Evolutionary conservation across 371 early-diverging fungal species (phyloP), one percentile per base, ranked within the genome.

Genomic region (Mucor mucedo): DNA sequence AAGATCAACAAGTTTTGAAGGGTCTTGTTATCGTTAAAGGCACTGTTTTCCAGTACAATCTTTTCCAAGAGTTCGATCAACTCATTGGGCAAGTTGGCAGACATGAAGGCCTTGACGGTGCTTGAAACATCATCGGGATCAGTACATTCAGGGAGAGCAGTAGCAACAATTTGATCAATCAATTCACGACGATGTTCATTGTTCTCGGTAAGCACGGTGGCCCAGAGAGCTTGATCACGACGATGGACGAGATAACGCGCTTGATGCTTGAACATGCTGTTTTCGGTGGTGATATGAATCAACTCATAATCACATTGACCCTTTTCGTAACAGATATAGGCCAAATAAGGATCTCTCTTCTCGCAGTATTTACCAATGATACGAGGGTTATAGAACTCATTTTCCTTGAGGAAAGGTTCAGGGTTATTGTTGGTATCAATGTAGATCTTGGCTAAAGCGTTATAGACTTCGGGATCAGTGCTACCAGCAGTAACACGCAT

Each of bases 211-310:
- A 98, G 77, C 2, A 93, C 98, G 75, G 80, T 82, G 49, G 82
- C 81, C 98, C 98, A 98, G 48, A 98, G 79, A 21, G 84, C 84
- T 16, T 82, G 76, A 71, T 96, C 95, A 52, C 95, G 91, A 29
- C 97, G 88, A 64, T 89, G 89, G 52, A 98, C 94, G 39, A 98
- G 82, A 66, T 98, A 98, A 52, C 96, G 92, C 2, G 98, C 93
- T 84, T 97, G 97, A 69, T 97, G 98, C 86, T 98, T 98, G 83
- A 96, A 98, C 99, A 98, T 98, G 52, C 91, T 85, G 80, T 97
- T 97, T 63, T 96, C 95, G 80, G 93, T 95, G 16, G 99, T 97
- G 65, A 98, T 88, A 40, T 91, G 86, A 64, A 98, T 85, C 55
- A 98, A 80, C 72, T 97, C 97, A 58, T 86, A 80, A 68, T 98